Base-by-base conservation (phyloP, 345 rosid genomes). In the Streptanthus diversifolius region DNA sequence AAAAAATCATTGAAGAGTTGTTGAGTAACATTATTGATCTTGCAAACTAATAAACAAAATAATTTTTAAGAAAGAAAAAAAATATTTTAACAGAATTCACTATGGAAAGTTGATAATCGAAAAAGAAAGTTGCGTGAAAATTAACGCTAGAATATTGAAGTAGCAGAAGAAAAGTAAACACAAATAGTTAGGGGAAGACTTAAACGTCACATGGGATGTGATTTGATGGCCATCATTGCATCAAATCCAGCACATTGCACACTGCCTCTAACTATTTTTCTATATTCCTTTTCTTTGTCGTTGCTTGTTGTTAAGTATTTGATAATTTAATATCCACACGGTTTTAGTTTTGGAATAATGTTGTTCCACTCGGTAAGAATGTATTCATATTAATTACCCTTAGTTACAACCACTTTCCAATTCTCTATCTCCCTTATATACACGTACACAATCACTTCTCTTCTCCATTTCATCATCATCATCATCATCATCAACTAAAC, bases 191-290 rank as follows among this genome's bases (percentile, higher is more conserved):
- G 30, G 55, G 62, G 55, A 59, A 51, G 72, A 57, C 33, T 36
- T 65, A 66, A 59, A 40, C 62, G 43, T 68, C 79, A 75, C 79
- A 75, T 75, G 79, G 78, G 69, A 41, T 30, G 47, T 72, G 69
- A 75, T 75, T 75, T 75, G 74, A 32, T 74, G 45, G 73, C 21
- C 21, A 67, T 59, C 73, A 59, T 74, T 66, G 62, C 53, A 40
- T 67, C 79, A 40, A 58, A 66, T 19, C 60, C 68, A 51, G 63
- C 79, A 75, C 79, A 75, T 75, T n/a, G n/a, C n/a, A 74, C 79
- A 7, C 63, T 75, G 79, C 79, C 56, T 57, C 67, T 66, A 19
- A 30, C 44, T 57, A 59, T 74, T 74, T 58, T 74, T 66, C 33
- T 40, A 45, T 45, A 73, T 74, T 66, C 67, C 67, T 55, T 9